Evolutionary conservation across 2,329 filamentous ascomycete genomes (phyloP).

Genomic region (Trichophyton mentagrophytes): DNA sequence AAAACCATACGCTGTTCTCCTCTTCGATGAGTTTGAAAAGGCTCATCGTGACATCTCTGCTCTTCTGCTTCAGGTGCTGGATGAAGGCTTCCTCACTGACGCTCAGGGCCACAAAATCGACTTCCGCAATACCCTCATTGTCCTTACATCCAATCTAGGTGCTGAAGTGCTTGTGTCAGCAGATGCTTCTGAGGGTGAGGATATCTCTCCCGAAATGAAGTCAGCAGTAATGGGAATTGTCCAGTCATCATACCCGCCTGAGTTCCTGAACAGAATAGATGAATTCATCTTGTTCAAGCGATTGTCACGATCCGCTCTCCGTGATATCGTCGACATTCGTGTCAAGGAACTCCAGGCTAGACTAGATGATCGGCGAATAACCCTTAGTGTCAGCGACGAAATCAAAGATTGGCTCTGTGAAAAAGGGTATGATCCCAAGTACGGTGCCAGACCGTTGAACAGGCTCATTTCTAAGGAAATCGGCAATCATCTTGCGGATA

Average conservation of each 20-base stretch:
- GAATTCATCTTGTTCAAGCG: constrained; percentile 95
- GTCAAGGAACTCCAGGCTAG: constrained; percentile 70
- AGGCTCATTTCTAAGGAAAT: constrained; percentile 82
- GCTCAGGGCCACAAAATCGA: constrained; percentile 93
- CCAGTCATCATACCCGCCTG: constrained; percentile 60
- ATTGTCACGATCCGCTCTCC: constrained; percentile 61
- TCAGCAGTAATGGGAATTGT: constrained; percentile 82
- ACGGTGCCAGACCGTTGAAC: constrained; percentile 82
- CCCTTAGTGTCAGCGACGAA: constrained; percentile 54
- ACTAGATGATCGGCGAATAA: constrained; percentile 75
- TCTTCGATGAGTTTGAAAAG: constrained; percentile 98
- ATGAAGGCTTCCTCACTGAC: constrained; percentile 92
- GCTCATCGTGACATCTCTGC: constrained; percentile 91
- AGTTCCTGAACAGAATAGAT: constrained; percentile 93
- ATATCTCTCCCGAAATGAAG: constrained; percentile 61
- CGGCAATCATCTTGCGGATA: constrained; percentile 75
- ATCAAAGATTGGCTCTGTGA: constrained; percentile 81
- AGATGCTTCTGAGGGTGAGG: constrained; percentile 52
- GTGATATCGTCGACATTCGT: constrained; percentile 89
- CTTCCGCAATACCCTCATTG: constrained; percentile 92
- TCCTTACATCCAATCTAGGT: constrained; percentile 88
- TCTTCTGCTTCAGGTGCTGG: constrained; percentile 81
- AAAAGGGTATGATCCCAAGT: constrained; percentile 79
- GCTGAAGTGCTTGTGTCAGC: constrained; percentile 78
- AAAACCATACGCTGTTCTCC: constrained; percentile 85